Conservation (phyloP, 176 grass and related monocot species). For the Cenchrus americanus region DNA sequence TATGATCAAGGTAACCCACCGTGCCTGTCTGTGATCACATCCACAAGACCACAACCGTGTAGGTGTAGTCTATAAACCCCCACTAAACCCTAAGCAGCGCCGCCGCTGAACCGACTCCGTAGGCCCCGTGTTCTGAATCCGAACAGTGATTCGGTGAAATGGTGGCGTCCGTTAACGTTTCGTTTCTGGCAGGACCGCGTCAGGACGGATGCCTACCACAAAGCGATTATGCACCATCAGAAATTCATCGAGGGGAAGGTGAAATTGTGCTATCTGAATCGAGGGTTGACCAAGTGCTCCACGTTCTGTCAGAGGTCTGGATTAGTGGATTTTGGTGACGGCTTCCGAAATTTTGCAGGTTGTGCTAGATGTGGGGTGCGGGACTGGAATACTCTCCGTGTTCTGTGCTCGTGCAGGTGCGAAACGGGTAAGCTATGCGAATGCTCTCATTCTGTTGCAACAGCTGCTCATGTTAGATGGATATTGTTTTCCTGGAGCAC, state of each 20-base stretch:
- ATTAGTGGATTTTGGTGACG: neutral
- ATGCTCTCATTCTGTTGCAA: neutral
- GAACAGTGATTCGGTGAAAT: neutral
- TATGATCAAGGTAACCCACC: constrained; percentile 75
- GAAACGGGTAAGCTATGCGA: constrained; percentile 57
- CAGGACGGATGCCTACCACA: constrained; percentile 78
- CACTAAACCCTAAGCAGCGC: constrained; percentile 26
- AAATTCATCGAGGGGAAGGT: constrained; percentile 91
- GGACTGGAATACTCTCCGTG: constrained; percentile 87
- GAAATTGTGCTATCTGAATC: constrained; percentile 3
- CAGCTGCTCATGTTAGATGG: neutral
- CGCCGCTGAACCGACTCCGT: neutral
- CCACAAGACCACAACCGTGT: neutral
- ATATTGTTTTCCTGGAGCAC: neutral
- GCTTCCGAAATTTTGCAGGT: constrained; percentile 50
- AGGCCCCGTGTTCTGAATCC: neutral
- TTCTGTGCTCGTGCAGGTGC: constrained; percentile 95
- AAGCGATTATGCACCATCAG: constrained; percentile 77
- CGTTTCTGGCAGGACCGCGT: constrained; percentile 65
- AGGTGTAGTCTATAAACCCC: constrained; percentile 40
- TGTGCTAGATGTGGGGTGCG: constrained; percentile 95
- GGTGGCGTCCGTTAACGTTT: neutral
- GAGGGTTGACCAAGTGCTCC: neutral
- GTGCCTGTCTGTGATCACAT: neutral
- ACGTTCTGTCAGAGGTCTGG: neutral